Evolutionary conservation across 176 grass and related monocot species (phyloP).

Genomic region (Oryza rufipogon): DNA sequence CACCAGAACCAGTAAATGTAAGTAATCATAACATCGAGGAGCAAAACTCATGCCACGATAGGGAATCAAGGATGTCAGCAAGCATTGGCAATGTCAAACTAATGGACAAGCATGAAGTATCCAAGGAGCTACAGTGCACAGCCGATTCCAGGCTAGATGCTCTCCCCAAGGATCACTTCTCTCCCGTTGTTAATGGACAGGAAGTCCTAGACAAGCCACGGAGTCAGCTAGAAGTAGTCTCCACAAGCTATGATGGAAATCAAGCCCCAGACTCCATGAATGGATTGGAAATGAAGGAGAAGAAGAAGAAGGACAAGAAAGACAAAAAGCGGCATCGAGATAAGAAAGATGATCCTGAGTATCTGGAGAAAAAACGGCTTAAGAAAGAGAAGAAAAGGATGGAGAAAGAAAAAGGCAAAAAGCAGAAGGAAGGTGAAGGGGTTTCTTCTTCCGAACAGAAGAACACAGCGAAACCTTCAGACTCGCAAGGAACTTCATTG

Average conservation of each 20-base stretch:
- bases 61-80: constrained; percentile 79
- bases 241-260: constrained; percentile 53
- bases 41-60: constrained; percentile 72
- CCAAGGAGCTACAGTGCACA: constrained; percentile 83
- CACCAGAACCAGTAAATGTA: constrained; percentile 56
- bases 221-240: constrained; percentile 49
- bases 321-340: constrained; percentile 75
- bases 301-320: constrained; percentile 74
- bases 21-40: constrained; percentile 68
- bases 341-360: constrained; percentile 82
- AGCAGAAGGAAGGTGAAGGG: constrained; percentile 53
- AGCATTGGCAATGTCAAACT: constrained; percentile 82
- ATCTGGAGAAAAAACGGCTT: constrained; percentile 77
- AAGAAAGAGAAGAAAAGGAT: constrained; percentile 88
- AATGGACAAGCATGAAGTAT: constrained; percentile 56
- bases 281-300: constrained; percentile 56
- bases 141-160: constrained; percentile 70
- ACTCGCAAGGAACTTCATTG: constrained; percentile 28
- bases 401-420: constrained; percentile 83
- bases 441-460: constrained; percentile 41
- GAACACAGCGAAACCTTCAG: constrained; percentile 45
- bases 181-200: constrained; percentile 36
- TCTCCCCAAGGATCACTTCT: constrained; percentile 44
- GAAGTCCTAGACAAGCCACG: constrained; percentile 40
- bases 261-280: constrained; percentile 30